Evolutionary conservation across 1,284 basidiomycete species (phyloP), one percentile per base, ranked within the genome.

Genomic region (Cryptococcus jaspeensis): DNA sequence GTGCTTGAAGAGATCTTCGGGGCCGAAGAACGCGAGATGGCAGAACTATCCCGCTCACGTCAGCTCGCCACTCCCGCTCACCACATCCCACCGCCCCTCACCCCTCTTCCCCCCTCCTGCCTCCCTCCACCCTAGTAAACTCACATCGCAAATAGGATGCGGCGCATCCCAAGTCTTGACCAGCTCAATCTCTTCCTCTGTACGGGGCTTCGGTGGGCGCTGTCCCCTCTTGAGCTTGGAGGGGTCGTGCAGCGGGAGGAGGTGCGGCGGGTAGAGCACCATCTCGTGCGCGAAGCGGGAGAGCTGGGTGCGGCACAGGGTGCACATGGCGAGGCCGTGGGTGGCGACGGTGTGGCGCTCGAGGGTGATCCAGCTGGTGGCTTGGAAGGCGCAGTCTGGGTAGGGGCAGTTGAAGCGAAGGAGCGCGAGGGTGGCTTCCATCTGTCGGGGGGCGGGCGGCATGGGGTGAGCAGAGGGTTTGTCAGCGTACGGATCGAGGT

Each of bases 251-350:
- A 84, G 65, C 6, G 84, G 80, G 1, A 98, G 81, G 63, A 88
- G 72, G 68, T 84, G 80, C 1, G 84, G 82, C 1, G 87, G 82
- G 72, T 95, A 97, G 18, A 97, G 76, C 0, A 87, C 84, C 73
- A 98, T 96, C 75, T 99, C 95, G 75, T 99, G 94, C 0, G 91
- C 83, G 78, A 99, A 99, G 47, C 98, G 89, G 67, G 96, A 97
- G 79, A 98, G 93, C 77, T 84, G 83, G 40, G 86, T 83, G 56
- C 94, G 87, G 73, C 96, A 99, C 2, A 99, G 75, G 67, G 93
- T 90, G 70, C 93, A 98, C 77, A 96, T 83, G 18, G 89, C 78
- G 49, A 87, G 85, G 7, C 84, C 85, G 73, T 99, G 95, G 2
- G 65, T 66, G 1, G 71, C 60, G 1, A 75, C 52, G 3, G 76